Evolutionary conservation across 2,329 filamentous ascomycete genomes (phyloP).

Genomic region (Cladosporium sp.): DNA sequence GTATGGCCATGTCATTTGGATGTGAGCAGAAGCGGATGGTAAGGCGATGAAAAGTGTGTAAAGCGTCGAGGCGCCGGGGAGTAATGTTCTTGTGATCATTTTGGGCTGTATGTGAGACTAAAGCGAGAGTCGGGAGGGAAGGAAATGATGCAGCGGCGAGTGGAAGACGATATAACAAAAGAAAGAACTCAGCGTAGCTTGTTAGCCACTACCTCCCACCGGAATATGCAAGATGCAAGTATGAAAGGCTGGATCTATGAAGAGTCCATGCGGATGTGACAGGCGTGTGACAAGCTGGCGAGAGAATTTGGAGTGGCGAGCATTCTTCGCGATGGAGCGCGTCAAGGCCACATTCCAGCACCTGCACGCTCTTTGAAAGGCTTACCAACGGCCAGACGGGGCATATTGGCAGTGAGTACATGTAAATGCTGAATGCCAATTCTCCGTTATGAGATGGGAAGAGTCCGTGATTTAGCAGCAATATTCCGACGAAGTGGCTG

Average conservation of each 20-base stretch:
- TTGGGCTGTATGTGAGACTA: not conserved
- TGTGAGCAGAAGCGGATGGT: slow-evolving; percentile 37
- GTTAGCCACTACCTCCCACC: slow-evolving; percentile 7
- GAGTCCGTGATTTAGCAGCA: too few relatives aligned
- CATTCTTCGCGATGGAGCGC: slow-evolving; percentile 9
- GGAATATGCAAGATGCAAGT: not conserved
- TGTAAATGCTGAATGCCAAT: too few relatives aligned
- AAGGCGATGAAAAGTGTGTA: slow-evolving; percentile 17
- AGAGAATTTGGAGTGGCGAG: not conserved
- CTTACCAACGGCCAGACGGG: too few relatives aligned
- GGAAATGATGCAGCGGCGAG: not conserved
- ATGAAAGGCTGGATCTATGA: slow-evolving; percentile 5
- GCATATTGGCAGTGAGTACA: too few relatives aligned
- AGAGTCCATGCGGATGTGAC: not conserved
- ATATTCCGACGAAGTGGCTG: too few relatives aligned
- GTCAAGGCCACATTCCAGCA: slow-evolving; percentile 4
- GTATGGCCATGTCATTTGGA: slow-evolving; percentile 54
- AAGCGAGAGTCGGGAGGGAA: not conserved
- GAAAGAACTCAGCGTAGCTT: not conserved
- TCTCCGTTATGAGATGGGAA: too few relatives aligned
- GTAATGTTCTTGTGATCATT: slow-evolving; percentile 16
- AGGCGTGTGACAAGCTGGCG: not conserved
- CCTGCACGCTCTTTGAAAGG: not conserved
- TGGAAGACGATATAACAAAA: not conserved
- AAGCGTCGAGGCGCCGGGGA: slow-evolving; percentile 7